Evolutionary conservation across 441 rosid species (phyloP).

Genomic region (Macaranga tanarius): DNA sequence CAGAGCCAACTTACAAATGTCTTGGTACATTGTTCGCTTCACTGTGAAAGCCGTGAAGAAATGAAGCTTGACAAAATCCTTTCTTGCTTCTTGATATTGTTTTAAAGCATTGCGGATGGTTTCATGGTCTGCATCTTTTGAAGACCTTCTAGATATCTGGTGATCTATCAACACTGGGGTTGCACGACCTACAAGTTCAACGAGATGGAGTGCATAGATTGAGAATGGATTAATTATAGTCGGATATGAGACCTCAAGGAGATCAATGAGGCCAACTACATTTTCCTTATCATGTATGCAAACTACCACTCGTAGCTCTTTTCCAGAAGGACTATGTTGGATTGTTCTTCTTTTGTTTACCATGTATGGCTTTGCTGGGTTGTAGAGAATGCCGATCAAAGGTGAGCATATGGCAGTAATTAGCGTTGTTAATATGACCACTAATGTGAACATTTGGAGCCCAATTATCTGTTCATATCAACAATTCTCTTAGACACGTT

Average conservation of each 20-base stretch:
- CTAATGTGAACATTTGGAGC: slow-evolving; percentile 33
- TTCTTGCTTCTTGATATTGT: slow-evolving; percentile 40
- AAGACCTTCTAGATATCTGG: slow-evolving; percentile 18
- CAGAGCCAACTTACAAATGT: slow-evolving; percentile 66
- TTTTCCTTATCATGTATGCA: slow-evolving; percentile 45
- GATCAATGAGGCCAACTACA: slow-evolving; percentile 43
- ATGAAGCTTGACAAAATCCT: slow-evolving; percentile 34
- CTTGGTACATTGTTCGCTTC: slow-evolving; percentile 61
- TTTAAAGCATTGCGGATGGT: slow-evolving; percentile 42
- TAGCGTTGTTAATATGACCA: slow-evolving; percentile 38
- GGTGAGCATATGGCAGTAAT: slow-evolving; percentile 41
- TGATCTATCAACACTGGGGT: slow-evolving; percentile 54
- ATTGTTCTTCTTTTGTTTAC: slow-evolving; percentile 63
- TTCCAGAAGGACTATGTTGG: slow-evolving; percentile 52
- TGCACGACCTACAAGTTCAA: slow-evolving; percentile 56
- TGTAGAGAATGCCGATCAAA: slow-evolving; percentile 50
- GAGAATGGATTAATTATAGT: slow-evolving; percentile 39
- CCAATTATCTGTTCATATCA: slow-evolving; percentile 34
- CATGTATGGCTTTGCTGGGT: slow-evolving; percentile 71
- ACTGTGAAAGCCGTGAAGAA: slow-evolving; percentile 50
- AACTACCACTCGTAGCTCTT: slow-evolving; percentile 45
- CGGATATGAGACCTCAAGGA: slow-evolving; percentile 57
- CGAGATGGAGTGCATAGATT: slow-evolving; percentile 52
- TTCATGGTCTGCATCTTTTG: slow-evolving; percentile 30
- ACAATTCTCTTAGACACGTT: background rate